These are phyloP conservation scores for Trypanosomatidae sp. DNA, from an alignment of 208 protist species.

Conservation along the genomic window DNA sequence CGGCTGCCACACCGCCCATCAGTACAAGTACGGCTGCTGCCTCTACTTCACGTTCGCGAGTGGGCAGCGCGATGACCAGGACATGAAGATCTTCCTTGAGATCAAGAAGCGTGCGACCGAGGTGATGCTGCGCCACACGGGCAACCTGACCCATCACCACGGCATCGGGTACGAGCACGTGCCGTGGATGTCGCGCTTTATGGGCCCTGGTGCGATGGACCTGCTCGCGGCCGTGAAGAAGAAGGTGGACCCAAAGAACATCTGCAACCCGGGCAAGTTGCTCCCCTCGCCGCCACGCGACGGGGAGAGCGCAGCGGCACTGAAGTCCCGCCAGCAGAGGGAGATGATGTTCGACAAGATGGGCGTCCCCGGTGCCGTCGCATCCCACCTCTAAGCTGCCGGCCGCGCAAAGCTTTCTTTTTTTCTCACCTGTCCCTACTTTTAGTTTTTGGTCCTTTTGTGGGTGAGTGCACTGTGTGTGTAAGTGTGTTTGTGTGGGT, in stretches of 20 bases:
- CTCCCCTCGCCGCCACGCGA: slow-evolving; percentile 54
- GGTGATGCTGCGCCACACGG: slow-evolving; percentile 81
- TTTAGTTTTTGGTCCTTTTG: too few species aligned
- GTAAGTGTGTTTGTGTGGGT: too few species aligned
- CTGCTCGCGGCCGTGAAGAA: slow-evolving; percentile 79
- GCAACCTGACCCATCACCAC: slow-evolving; percentile 91
- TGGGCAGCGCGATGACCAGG: slow-evolving; percentile 79
- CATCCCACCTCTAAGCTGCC: slow-evolving; percentile 41
- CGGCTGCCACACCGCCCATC: slow-evolving; percentile 91
- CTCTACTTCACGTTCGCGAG: slow-evolving; percentile 94
- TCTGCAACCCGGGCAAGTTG: slow-evolving; percentile 92
- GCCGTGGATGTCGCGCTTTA: slow-evolving; percentile 89
- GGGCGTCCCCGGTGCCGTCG: slow-evolving; percentile 70
- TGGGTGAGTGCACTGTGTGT: too few species aligned
- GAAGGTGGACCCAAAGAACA: slow-evolving; percentile 87
- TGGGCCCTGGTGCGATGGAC: slow-evolving; percentile 63
- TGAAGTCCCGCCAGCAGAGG: slow-evolving; percentile 44
- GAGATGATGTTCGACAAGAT: slow-evolving; percentile 93
- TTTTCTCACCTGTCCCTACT: too few species aligned
- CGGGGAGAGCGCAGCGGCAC: slow-evolving; percentile 39
- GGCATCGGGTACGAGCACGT: slow-evolving; percentile 94
- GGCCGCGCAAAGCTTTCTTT: too few species aligned
- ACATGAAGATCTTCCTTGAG: slow-evolving; percentile 88
- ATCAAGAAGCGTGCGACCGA: slow-evolving; percentile 89
- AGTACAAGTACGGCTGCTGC: slow-evolving; percentile 92